These are phyloP conservation scores for Francoa sonchifolia DNA, from an alignment of 441 rosid species.

Conservation along the genomic window DNA sequence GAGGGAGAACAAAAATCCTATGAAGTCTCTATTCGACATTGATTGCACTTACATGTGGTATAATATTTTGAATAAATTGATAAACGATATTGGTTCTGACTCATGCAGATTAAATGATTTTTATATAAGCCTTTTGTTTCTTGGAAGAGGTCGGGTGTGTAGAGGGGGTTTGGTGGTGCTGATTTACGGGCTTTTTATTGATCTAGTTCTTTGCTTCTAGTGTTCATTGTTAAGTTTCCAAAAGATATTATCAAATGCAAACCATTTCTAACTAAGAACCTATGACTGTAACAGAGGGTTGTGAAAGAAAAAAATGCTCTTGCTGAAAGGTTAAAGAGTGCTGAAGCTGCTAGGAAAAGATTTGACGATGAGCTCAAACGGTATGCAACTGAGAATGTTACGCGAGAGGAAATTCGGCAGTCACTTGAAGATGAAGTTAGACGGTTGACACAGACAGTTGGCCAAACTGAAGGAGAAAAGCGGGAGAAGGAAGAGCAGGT, in stretches of 20 bases:
- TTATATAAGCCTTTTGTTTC: too few relatives aligned
- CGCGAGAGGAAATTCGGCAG: slow-evolving; percentile 77
- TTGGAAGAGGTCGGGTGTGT: too few relatives aligned
- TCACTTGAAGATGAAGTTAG: slow-evolving; percentile 86
- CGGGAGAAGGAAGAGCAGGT: slow-evolving; percentile 89
- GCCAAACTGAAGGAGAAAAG: slow-evolving; percentile 91
- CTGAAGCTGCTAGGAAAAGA: slow-evolving; percentile 84
- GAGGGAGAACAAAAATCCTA: too few relatives aligned
- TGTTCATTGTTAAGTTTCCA: slow-evolving; percentile 2
- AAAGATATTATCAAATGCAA: too few relatives aligned
- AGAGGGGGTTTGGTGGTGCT: too few relatives aligned
- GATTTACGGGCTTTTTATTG: too few relatives aligned
- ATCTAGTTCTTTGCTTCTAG: not conserved
- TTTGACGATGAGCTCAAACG: slow-evolving; percentile 89
- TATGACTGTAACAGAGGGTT: slow-evolving; percentile 56
- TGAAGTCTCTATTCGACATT: too few relatives aligned
- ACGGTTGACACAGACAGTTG: slow-evolving; percentile 67
- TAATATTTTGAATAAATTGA: too few relatives aligned
- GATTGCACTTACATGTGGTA: too few relatives aligned
- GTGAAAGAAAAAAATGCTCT: slow-evolving; percentile 88
- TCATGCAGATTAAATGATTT: too few relatives aligned
- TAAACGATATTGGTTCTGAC: too few relatives aligned
- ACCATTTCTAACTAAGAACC: slow-evolving; percentile 10
- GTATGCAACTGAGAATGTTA: slow-evolving; percentile 68
- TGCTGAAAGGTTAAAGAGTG: slow-evolving; percentile 73